Base-by-base conservation (phyloP, 805 yeast genomes). In the Saturnispora diversa region DNA sequence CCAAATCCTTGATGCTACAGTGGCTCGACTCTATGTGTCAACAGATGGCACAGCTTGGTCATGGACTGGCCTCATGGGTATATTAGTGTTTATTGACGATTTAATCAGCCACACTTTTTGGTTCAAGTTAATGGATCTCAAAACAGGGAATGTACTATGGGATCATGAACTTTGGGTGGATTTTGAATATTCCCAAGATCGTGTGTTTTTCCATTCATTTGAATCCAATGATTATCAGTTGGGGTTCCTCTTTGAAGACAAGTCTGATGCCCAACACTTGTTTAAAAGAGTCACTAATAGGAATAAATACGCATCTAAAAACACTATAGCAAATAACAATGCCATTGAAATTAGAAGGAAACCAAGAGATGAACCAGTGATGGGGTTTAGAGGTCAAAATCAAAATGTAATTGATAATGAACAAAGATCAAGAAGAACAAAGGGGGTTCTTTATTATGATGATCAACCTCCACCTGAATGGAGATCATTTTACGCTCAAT, bases 91-190 rank as follows among this genome's bases (percentile, higher is more conserved):
- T 6, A 95, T 84, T 15, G 95, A 92, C 58, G 98, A 92, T 60
- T 62, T 84, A 10, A 95, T 92, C 2, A 97, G 97, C 3, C 90
- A 90, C 59, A 86, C 96, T 0, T 87, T 84, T 54, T 92, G 87
- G 59, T 68, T 92, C 34, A 92, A 92, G 58, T 58, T 92, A 39
- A 94, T 92, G 6, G 98, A 92, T 54, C 12, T 33, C 9, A 77
- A 90, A 24, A 55, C 68, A 28, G 95, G 94, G 6, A 73, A 77
- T 46, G 95, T 92, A 0, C 49, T 92, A 0, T 92, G 98, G 98
- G 98, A 92, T 60, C 98, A 92, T 60, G 98, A 92, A 60, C 62
- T 92, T 36, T 90, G 84, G 53, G 79, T 85, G 10, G 81, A 84
- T 52, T 87, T 92, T 59, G 80, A 80, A 51, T 92, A 92, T 62